Evolutionary conservation across 2,329 filamentous ascomycete genomes (phyloP), one percentile per base, ranked within the genome.

Genomic region (Aspergillus luchuensis): DNA sequence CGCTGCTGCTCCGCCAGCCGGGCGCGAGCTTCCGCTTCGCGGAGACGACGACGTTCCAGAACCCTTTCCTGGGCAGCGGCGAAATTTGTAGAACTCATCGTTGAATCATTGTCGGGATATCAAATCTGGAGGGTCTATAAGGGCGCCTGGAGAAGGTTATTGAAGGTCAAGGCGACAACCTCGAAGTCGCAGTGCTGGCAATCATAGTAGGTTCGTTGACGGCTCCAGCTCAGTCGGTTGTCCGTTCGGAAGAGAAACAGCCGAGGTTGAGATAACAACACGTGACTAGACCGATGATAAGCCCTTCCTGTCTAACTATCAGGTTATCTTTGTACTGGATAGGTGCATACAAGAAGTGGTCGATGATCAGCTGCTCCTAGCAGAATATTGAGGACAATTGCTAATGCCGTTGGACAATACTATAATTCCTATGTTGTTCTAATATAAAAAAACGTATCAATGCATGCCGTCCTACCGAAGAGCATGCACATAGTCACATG

Each of bases 11-110:
- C 73, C 52, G 70, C 71, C 66, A 85, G 76, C 54, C 82, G 84
- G 60, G 86, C 81, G 69, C 85, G 86, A 57, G 84, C 80, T 72
- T 88, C 84, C 63, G 83, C 83, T 76, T 92, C 91, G 76, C 91
- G 89, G 64, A 88, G 88, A 73, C 87, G 86, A 71, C 92, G 91
- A 71, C 92, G 91, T 69, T 90, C 89, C 66, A 90, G 85, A 62
- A 97, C 88, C 75, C 93, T 91, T 79, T 91, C 85, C 81, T 97
- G 93, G 66, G 94, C 94, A 76, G 91, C 89, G 76, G 91, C 89
- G 79, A 97, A 97, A 78, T 90, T 90, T 73, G 84, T 80, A 58
- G 83, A 81, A 66, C 80, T 83, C 83, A 85, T 85, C 66, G 71
- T 75, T 65, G 63, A 51, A 73, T 69, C 76, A 78, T 78, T 55